Base-by-base conservation (phyloP, 208 protist species). In the Leishmania tropica region DNA sequence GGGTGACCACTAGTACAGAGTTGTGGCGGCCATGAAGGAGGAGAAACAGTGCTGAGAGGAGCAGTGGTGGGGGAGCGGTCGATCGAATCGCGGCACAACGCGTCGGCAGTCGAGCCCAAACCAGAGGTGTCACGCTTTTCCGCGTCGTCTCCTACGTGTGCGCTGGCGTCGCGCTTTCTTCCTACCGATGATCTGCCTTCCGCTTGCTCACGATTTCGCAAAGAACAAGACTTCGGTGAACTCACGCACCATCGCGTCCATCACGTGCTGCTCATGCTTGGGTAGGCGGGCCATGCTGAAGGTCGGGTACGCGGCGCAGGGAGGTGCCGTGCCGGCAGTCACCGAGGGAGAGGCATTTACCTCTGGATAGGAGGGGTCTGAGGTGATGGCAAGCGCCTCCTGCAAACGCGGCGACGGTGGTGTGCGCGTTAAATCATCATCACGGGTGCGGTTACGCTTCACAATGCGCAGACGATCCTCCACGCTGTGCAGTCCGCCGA, bases 381-480 rank as follows among this genome's bases (percentile, higher is more conserved):
- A 64, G 62, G 47, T 37, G 8, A 65, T 40, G 1, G 70, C 54
- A 48, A 60, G 48, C 58, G 37, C 40, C 51, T 60, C 35, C 24
- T 67, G 75, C 24, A 51, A 28, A 10, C 8, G 45, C 21, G 72
- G 68, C 56, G 80, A 65, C 53, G 65, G 73, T n/a, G 70, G 51
- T 45, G 53, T 73, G 53, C 19, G 67, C 51, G 56, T 31, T 58
- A 62, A n/a, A 47, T 75, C 35, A n/a, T 65, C 74, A 70, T 71
- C 58, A 74, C 71, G 47, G 71, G 77, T 78, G 73, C 92, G 87
- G 67, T 83, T 96, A 11, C 92, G 91, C 81, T 95, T 95, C 51
- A 96, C 86, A 64, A 96, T 94, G 73, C 87, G 88, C 40, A 96
- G 88, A 8, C 93, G 90, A 73, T 95, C 86, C 81, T 97, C 94